These are phyloP conservation scores for Coniochaeta sp. DNA, from an alignment of 2,329 filamentous ascomycete genomes.

Conservation along the genomic window DNA sequence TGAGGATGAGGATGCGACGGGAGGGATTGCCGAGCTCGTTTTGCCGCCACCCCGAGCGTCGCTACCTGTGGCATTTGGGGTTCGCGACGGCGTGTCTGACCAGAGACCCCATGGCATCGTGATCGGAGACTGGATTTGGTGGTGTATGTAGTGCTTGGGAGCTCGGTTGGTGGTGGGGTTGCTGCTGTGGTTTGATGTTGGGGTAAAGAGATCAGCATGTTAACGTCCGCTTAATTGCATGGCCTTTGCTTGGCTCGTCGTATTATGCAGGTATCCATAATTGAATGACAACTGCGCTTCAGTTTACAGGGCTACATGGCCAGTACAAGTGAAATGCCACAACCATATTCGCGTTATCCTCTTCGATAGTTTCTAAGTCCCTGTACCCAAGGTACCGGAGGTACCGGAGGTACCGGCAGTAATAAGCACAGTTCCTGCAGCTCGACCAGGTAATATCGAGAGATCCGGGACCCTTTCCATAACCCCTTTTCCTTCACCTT, in stretches of 20 bases:
- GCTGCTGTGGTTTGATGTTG: not conserved
- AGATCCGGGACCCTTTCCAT: no score
- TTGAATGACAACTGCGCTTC: no score
- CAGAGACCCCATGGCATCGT: constrained; percentile 13
- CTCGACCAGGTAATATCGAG: no score
- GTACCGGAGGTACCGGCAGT: no score
- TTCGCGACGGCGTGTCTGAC: constrained; percentile 3
- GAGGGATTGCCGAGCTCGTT: not conserved
- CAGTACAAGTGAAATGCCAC: no score
- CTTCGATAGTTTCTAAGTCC: no score
- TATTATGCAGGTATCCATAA: not conserved
- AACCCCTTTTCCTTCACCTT: no score
- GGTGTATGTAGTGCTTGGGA: not conserved
- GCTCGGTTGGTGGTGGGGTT: not conserved
- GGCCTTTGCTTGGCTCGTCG: not conserved
- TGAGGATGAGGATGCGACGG: not conserved
- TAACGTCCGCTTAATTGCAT: not conserved
- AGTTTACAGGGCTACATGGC: no score
- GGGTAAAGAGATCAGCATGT: not conserved
- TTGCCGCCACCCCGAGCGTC: not conserved
- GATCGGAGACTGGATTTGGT: not conserved
- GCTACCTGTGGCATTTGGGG: constrained; percentile 3
- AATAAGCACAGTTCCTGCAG: no score
- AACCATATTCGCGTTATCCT: no score
- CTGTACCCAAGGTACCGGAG: no score